Evolutionary conservation across 2,329 filamentous ascomycete species (phyloP), one percentile per base, ranked within the genome.

Genomic region (Penicillium sp.): DNA sequence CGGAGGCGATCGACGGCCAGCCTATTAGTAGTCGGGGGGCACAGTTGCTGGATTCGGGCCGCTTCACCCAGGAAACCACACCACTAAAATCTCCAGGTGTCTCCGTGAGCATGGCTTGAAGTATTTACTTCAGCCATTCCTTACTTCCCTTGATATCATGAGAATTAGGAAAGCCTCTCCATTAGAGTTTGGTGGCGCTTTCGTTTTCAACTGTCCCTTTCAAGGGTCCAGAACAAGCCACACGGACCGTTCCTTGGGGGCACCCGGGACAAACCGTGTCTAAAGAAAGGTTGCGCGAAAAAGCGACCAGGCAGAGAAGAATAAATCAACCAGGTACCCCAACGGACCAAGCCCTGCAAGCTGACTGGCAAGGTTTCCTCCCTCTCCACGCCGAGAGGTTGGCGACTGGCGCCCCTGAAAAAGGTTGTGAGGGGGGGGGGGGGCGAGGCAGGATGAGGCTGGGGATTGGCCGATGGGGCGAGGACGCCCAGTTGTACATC

Each of bases 101-200:
- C n/a, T n/a, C n/a, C n/a, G n/a, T n/a, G n/a, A n/a, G n/a, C n/a
- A n/a, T n/a, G 9, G 3, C 24, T n/a, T 24, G n/a, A 37, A 17
- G 7, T 2, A 20, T 34, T 18, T 30, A 34, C 32, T 20, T 21
- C 15, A 8, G 33, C 17, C 13, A 13, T n/a, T 23, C 36, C 36
- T 39, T 24, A 20, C 21, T 24, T 26, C 7, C 10, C 23, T 12
- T 24, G 37, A 13, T 18, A 17, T n/a, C 4, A 12, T 18, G n/a
- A 21, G n/a, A 18, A 20, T 20, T n/a, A 42, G 39, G 39, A 18
- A 27, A 9, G 39, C 26, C 21, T 33, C 13, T 36, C 4, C 26
- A 23, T 48, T 39, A 44, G n/a, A 29, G 17, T 34, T 45, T 10
- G 6, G 42, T 45, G 42, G 42, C 42, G 29, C 18, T 20, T 15